Base-by-base conservation (phyloP, 108 stramenopile species). In the Pseudonitzschia multiseries region DNA sequence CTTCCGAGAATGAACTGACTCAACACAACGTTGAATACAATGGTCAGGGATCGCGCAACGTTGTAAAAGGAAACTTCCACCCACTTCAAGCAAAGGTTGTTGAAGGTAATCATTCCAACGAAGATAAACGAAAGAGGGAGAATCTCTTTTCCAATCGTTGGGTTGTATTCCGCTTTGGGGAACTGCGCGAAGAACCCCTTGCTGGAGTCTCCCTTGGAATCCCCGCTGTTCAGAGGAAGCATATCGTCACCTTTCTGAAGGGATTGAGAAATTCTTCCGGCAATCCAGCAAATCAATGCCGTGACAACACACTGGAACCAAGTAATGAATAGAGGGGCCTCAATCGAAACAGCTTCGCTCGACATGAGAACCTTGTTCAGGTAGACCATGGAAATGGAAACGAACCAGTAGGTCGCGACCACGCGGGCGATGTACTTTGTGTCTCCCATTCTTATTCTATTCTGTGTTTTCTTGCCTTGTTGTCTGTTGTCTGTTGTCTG, bases 21-120 rank as follows among this genome's bases (percentile, higher is more conserved):
- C 53, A 98, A 79, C 52, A 95, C 52, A 59, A 96, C 97, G 60
- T 98, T 98, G 87, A 98, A 98, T 33, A 95, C 93, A 22, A 98
- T 94, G 21, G 97, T 97, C 67, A 98, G 78, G 43, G 89, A 94
- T 63, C 97, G 76, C 0, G 97, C 97, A 26, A 98, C 96, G 66
- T 97, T 96, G 88, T 98, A 97, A 84, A 97, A 98, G 15, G 95
- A 96, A 13, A 98, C 97, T 77, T 97, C 92, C 36, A 98, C 97
- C 78, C 81, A 92, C 73, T 97, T 92, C 54, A 98, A 78, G 59
- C 95, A 96, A 31, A 98, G 75, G 78, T 98, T 97, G 83, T 98
- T 98, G 80, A 97, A 96, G 43, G 93, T 91, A 54, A 98, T 95
- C 97, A 98, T 98, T 8, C 94, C 90, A 52, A 98, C 97, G 77